phyloP scores from a whole-genome alignment of 2,329 filamentous ascomycete genomes.

The Cladophialophora chaetospira region DNA sequence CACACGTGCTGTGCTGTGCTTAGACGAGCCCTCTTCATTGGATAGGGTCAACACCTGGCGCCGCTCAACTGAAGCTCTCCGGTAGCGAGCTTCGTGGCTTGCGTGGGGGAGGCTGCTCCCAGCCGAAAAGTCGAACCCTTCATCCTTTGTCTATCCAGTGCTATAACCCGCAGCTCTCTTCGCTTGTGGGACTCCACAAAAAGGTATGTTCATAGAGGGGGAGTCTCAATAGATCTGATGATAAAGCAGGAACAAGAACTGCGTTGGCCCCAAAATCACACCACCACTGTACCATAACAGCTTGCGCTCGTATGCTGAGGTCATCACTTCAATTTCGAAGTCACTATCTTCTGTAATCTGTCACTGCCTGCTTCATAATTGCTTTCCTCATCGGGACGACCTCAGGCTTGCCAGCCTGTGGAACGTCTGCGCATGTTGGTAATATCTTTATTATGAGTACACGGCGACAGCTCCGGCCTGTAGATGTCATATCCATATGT shows the following conservation, averaged over 20 bases:
- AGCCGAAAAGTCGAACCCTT: too few species aligned
- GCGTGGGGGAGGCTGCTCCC: neutral
- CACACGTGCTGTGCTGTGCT: neutral
- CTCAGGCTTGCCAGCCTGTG: neutral
- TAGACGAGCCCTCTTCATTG: slow-evolving; percentile 1
- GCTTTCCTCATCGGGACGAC: slow-evolving; percentile 7
- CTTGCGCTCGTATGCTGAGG: slow-evolving; percentile 1
- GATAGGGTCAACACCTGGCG: neutral
- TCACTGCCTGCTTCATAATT: slow-evolving; percentile 9
- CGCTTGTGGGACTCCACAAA: too few species aligned
- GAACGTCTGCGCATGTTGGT: slow-evolving; percentile 7
- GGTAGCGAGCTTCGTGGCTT: too few species aligned
- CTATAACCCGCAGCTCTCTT: neutral
- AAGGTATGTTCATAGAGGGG: too few species aligned
- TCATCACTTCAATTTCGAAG: neutral
- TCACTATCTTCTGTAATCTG: slow-evolving; percentile 7
- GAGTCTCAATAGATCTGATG: too few species aligned
- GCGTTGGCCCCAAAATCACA: too few species aligned
- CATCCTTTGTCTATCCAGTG: too few species aligned
- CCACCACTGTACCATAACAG: neutral
- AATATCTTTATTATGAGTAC: slow-evolving; percentile 29
- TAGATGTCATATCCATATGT: slow-evolving; percentile 24
- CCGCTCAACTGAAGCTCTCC: neutral
- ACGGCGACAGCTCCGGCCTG: slow-evolving; percentile 21
- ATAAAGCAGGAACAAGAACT: too few species aligned